A percentile compares a stretch with the other conserved stretches of the same genome.
Conservation (phyloP, 208 protist genomes). For the Trichomonas tenax region DNA sequence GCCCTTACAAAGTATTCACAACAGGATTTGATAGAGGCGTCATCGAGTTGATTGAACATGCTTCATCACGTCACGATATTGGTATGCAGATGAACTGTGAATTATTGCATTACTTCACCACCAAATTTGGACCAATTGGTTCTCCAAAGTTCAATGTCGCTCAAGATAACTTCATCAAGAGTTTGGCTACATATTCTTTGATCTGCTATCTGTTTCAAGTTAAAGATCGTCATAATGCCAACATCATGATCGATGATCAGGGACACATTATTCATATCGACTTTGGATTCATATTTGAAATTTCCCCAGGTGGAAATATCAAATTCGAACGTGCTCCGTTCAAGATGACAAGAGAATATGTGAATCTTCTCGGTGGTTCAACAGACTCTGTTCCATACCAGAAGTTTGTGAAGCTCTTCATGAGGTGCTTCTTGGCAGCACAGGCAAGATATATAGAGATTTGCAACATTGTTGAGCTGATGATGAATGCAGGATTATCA, state of each 20-base stretch:
- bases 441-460: constrained; percentile 26
- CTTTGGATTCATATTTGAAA: constrained; percentile 64
- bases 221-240: constrained; percentile 68
- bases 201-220: constrained; percentile 54
- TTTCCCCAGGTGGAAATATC: constrained; percentile 56
- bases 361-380: constrained; percentile 34
- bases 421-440: constrained; percentile 24
- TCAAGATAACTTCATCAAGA: constrained; percentile 56
- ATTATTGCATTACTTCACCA: constrained; percentile 65
- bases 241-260: constrained; percentile 56
- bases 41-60: constrained; percentile 65
- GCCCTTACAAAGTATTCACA: constrained; percentile 68
- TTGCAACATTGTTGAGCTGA: constrained; percentile 29
- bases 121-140: constrained; percentile 65
- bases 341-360: constrained; percentile 48
- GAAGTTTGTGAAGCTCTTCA: constrained; percentile 30
- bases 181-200: constrained; percentile 55
- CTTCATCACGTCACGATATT: constrained; percentile 65
- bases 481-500: constrained; percentile 21
- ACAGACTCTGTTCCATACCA: constrained; percentile 21
- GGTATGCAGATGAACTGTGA: constrained; percentile 61
- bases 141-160: constrained; percentile 57
- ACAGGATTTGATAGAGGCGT: constrained; percentile 59
- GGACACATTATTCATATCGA: constrained; percentile 61
- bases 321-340: constrained; percentile 56